Conservation (phyloP, 129 eudicot species). For the Flaveria robusta region DNA sequence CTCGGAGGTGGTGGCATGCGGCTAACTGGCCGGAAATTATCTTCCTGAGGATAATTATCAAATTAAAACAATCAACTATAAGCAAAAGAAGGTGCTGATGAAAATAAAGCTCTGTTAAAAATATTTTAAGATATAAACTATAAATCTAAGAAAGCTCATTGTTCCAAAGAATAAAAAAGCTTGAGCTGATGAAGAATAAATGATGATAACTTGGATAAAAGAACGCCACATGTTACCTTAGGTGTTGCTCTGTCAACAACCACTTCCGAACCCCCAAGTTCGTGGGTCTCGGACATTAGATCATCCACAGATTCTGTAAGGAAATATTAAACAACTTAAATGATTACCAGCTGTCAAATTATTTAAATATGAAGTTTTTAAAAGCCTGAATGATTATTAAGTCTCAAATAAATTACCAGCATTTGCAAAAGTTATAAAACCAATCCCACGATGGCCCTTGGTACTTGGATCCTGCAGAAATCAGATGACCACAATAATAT, state of each 20-base stretch:
- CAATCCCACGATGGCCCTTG: constrained; percentile 99
- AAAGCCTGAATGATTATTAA: constrained; percentile 11
- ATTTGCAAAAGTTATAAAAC: constrained; percentile 88
- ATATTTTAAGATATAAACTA: neutral
- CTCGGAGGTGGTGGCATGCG: constrained; percentile 49
- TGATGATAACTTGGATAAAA: constrained; percentile 11
- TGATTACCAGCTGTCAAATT: neutral
- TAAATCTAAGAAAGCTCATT: neutral
- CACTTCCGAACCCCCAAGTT: constrained; percentile 83
- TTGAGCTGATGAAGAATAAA: constrained; percentile 7
- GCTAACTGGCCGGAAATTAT: constrained; percentile 67
- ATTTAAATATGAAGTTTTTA: neutral
- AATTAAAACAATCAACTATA: constrained; percentile 8
- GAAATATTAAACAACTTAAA: constrained; percentile 9
- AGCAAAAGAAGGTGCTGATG: neutral
- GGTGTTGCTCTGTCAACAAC: constrained; percentile 99
- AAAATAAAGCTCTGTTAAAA: neutral
- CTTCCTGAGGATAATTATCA: constrained; percentile 56
- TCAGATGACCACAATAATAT: constrained; percentile 5
- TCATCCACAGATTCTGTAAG: constrained; percentile 87
- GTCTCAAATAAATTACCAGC: constrained; percentile 49
- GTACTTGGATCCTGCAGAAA: constrained; percentile 77
- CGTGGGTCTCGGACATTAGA: constrained; percentile 93
- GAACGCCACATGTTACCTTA: constrained; percentile 52
- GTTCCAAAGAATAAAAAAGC: neutral